Percentiles rank a stretch among this genome's conserved stretches.
These are phyloP conservation scores for Dendrothele bispora DNA, from an alignment of 768 basidiomycete genomes.

Conservation along the genomic window DNA sequence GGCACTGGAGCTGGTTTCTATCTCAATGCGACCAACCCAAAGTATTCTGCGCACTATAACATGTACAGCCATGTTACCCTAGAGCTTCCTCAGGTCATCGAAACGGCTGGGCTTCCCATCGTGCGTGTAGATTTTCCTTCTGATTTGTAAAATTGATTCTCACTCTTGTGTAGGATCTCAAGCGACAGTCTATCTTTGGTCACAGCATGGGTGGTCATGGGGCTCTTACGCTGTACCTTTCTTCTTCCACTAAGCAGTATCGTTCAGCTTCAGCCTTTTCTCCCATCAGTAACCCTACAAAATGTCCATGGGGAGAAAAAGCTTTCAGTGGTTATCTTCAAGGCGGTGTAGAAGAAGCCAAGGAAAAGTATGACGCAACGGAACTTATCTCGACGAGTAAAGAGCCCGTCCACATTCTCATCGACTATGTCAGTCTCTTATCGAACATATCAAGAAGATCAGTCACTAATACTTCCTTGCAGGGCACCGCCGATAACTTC, in stretches of 20 bases:
- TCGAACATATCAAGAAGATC: not conserved
- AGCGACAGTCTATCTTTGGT: slow-evolving; percentile 86
- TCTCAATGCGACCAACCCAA: slow-evolving; percentile 80
- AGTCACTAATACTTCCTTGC: slow-evolving; percentile 3
- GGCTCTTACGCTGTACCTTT: slow-evolving; percentile 86
- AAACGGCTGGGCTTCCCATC: slow-evolving; percentile 72
- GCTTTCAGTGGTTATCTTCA: slow-evolving; percentile 86
- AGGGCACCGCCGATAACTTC: slow-evolving; percentile 85
- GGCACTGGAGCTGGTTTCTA: slow-evolving; percentile 98
- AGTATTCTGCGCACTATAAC: slow-evolving; percentile 75
- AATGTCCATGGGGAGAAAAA: slow-evolving; percentile 89
- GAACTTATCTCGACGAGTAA: slow-evolving; percentile 67
- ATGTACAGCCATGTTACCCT: slow-evolving; percentile 85
- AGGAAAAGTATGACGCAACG: slow-evolving; percentile 77
- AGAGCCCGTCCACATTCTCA: slow-evolving; percentile 71
- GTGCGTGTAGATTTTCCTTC: slow-evolving; percentile 40
- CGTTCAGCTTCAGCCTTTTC: slow-evolving; percentile 89
- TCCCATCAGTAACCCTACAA: slow-evolving; percentile 82
- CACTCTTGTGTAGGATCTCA: slow-evolving; percentile 58
- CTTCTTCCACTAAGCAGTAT: slow-evolving; percentile 64
- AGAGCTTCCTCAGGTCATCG: slow-evolving; percentile 82
- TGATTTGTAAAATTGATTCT: not conserved
- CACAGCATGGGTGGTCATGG: slow-evolving; percentile 99
- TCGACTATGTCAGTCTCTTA: slow-evolving; percentile 72
- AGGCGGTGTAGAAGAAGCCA: slow-evolving; percentile 76